Evolutionary conservation across 1,139 yeast genomes (phyloP).

Genomic region (Zygosaccharomyces pseudobailii): DNA sequence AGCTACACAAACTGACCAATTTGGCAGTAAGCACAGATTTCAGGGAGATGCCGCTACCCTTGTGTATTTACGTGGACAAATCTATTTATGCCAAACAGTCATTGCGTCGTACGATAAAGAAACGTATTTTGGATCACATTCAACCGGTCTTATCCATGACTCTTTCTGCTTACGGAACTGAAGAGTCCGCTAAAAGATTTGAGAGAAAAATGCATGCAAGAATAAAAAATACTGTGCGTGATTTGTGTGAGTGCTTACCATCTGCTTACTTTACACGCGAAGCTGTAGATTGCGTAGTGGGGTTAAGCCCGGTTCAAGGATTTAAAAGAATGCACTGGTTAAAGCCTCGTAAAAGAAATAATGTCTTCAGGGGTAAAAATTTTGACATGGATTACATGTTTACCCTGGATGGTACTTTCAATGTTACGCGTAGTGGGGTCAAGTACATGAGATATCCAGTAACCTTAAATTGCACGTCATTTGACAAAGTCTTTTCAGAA

Average conservation of each 20-base stretch:
- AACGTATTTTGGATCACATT: constrained; percentile 19
- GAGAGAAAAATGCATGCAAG: constrained; percentile 15
- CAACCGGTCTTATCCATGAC: constrained; percentile 23
- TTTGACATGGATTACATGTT: constrained; percentile 22
- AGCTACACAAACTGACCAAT: constrained; percentile 22
- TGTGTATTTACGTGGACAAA: constrained; percentile 24
- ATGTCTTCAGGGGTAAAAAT: constrained; percentile 24
- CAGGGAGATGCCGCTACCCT: constrained; percentile 18
- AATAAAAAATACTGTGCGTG: constrained; percentile 12
- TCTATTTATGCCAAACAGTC: constrained; percentile 17
- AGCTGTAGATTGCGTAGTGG: constrained; percentile 24
- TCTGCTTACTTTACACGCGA: constrained; percentile 21
- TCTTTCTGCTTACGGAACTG: constrained; percentile 15
- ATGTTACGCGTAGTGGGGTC: constrained; percentile 26
- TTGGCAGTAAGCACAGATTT: constrained; percentile 21
- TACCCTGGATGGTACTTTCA: constrained; percentile 14
- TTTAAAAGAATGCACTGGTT: constrained; percentile 32
- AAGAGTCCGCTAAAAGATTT: constrained; percentile 18
- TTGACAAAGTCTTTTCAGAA: constrained; percentile 26
- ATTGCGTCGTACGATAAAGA: constrained; percentile 17
- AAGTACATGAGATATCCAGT: constrained; percentile 28
- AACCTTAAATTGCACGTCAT: constrained; percentile 19
- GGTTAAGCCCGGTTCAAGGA: constrained; percentile 28
- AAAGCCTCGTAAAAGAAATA: constrained; percentile 22
- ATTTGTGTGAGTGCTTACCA: constrained; percentile 21